Evolutionary conservation across 2,329 filamentous ascomycete genomes (phyloP).

Genomic region (Clonostachys byssicola): DNA sequence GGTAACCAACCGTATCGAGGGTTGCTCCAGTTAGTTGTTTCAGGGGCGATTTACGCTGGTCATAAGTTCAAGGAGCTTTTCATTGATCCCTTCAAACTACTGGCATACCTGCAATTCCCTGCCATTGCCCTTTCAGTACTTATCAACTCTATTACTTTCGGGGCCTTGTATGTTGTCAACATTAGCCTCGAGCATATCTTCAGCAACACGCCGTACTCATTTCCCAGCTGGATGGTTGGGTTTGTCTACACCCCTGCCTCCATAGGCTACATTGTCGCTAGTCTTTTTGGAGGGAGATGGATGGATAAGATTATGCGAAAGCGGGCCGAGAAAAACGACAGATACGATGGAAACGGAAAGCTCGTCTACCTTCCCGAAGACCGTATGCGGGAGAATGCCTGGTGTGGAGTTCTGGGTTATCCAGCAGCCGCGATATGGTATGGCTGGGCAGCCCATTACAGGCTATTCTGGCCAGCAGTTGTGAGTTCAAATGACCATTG

Average conservation of each 20-base stretch:
- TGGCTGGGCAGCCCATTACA: conserved; percentile 68
- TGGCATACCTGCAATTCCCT: conserved; percentile 70
- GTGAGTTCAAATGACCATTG: conserved; percentile 61
- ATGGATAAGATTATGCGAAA: conserved; percentile 77
- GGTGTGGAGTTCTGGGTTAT: conserved; percentile 67
- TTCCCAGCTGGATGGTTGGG: conserved; percentile 64
- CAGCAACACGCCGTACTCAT: conserved; percentile 62
- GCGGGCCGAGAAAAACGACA: conserved; percentile 64
- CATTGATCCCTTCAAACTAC: conserved; percentile 67
- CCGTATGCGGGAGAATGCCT: conserved; percentile 78
- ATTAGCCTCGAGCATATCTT: conserved; percentile 73
- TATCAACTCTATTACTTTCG: conserved; percentile 72
- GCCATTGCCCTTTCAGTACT: conserved; percentile 70
- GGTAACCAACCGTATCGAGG: conserved; percentile 45
- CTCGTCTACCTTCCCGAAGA: conserved; percentile 73
- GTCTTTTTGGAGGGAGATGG: conserved; percentile 70
- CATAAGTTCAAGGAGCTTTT: conserved; percentile 53
- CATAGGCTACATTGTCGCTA: conserved; percentile 66
- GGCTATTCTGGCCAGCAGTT: conserved; percentile 51
- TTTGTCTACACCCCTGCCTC: conserved; percentile 74
- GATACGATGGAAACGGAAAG: conserved; percentile 63
- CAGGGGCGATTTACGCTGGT: too few species aligned
- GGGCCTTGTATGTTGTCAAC: conserved; percentile 72
- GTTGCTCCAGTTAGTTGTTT: too few species aligned
- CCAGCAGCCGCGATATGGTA: conserved; percentile 70